A percentile compares a stretch with the other conserved stretches of the same genome.
Evolutionary conservation across 371 early-diverging fungal species (phyloP).

Genomic region (Lichtheimia corymbifera): DNA sequence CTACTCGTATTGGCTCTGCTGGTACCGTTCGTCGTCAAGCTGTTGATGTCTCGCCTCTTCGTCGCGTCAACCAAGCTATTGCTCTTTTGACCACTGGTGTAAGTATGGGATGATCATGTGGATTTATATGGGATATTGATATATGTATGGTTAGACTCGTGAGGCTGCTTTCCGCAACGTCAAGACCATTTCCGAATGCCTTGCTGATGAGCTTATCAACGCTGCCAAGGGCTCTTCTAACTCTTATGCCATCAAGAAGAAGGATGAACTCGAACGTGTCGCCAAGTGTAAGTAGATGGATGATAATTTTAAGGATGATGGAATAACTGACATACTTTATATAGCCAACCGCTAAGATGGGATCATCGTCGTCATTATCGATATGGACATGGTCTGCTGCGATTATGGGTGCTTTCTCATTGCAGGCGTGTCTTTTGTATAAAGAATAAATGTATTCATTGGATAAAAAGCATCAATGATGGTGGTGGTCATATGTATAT

Average conservation of each 20-base stretch:
- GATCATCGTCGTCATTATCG: too few relatives aligned
- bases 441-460: too few relatives aligned
- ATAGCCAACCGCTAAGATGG: slow-evolving; percentile 12
- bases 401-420: too few relatives aligned
- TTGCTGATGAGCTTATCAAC: slow-evolving; percentile 99
- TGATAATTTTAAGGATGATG: too few relatives aligned
- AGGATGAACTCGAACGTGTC: slow-evolving; percentile 97
- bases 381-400: too few relatives aligned
- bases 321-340: not conserved
- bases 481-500: too few relatives aligned
- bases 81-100: slow-evolving; percentile 95
- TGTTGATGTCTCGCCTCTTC: slow-evolving; percentile 99
- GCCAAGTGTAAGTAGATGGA: slow-evolving; percentile 51
- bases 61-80: slow-evolving; percentile 99
- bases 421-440: too few relatives aligned
- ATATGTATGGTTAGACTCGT: slow-evolving; percentile 14
- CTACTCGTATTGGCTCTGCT: slow-evolving; percentile 99
- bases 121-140: not conserved
- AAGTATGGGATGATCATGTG: slow-evolving; percentile 18
- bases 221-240: slow-evolving; percentile 98
- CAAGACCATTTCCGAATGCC: slow-evolving; percentile 99
- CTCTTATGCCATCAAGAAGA: slow-evolving; percentile 99
- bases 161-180: slow-evolving; percentile 42
- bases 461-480: too few relatives aligned
- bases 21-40: slow-evolving; percentile 99